Base-by-base conservation (phyloP, 306 rosid genomes). In the Dalbergia cochinchinensis region DNA sequence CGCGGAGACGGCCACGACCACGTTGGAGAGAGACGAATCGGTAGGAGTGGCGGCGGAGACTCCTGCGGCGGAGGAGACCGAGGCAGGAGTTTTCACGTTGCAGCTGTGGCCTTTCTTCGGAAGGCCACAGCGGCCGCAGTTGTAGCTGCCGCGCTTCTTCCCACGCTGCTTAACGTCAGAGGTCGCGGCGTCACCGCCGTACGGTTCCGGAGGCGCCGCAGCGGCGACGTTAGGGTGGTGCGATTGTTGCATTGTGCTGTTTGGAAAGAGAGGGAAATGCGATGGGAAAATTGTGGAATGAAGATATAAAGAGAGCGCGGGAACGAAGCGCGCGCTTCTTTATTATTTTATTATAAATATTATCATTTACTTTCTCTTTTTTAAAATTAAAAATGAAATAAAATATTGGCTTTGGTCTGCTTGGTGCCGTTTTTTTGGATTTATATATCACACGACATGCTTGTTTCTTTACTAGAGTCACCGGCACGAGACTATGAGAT, bases 61-160 rank as follows among this genome's bases (percentile, higher is more conserved):
- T 5, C 80, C 34, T 12, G 62, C 41, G n/a, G 62, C 41, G 50
- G 75, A 3, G 62, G 83, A 50, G 31, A 26, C 31, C 3, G 31
- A 26, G 31, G 31, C 2, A 7, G 86, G 81, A 26, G 82, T 44
- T 73, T 69, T 37, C 19, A 86, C 1, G 80, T 89, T 81, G 75
- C 99, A 96, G 76, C 41, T 48, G 58, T 96, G 98, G 13, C 99
- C 99, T 48, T 90, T 93, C 82, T 96, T 93, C 0, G 99, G 99
- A 0, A 78, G 90, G 12, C 98, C 98, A 12, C 99, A 96, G 0
- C 97, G 93, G 48, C 99, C 94, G 19, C 99, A 96, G 87, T 84
- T 91, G 72, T 96, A 96, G 59, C 85, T 87, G 6, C 99, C 99
- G 0, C 99, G 94, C 76, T 83, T 89, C 62, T 87, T 96, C 18